Percentiles rank a stretch among this genome's conserved stretches.
These are phyloP conservation scores for Exidia glandulosa DNA, from an alignment of 768 basidiomycete species.

Conservation along the genomic window DNA sequence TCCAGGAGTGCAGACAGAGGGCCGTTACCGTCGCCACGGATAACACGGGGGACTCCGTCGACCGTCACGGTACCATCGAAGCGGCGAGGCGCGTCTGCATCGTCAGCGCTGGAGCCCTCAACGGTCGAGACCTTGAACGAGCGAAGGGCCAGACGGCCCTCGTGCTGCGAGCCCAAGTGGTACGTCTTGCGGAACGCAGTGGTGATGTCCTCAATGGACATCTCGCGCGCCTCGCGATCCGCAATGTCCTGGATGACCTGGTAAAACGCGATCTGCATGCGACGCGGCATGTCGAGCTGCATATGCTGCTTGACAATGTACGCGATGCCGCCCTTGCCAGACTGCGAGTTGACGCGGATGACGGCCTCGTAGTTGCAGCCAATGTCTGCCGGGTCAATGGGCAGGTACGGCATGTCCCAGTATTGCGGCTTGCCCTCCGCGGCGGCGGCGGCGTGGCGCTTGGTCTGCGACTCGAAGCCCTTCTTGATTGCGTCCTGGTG, in stretches of 20 bases:
- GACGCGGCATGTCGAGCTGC: slow-evolving; percentile 87
- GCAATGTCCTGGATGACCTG: slow-evolving; percentile 83
- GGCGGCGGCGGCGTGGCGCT: slow-evolving; percentile 50
- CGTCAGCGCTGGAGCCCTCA: slow-evolving; percentile 21
- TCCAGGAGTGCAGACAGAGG: slow-evolving; percentile 87
- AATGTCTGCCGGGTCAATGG: slow-evolving; percentile 92
- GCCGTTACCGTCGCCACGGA: slow-evolving; percentile 91
- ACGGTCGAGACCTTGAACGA: slow-evolving; percentile 66
- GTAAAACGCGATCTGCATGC: slow-evolving; percentile 95
- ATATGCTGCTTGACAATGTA: slow-evolving; percentile 92
- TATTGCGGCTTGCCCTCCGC: slow-evolving; percentile 45
- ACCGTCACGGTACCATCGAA: slow-evolving; percentile 84
- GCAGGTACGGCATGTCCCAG: slow-evolving; percentile 95
- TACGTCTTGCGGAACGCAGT: slow-evolving; percentile 77
- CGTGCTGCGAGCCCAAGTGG: slow-evolving; percentile 68
- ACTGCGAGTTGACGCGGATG: slow-evolving; percentile 98
- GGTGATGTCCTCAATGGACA: slow-evolving; percentile 92
- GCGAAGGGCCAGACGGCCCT: slow-evolving; percentile 70
- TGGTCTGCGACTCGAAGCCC: slow-evolving; percentile 79
- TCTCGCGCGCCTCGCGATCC: slow-evolving; percentile 90
- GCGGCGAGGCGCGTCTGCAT: slow-evolving; percentile 55
- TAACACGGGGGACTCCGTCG: slow-evolving; percentile 71
- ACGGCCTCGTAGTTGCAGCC: slow-evolving; percentile 96
- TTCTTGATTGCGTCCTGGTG: slow-evolving; percentile 99
- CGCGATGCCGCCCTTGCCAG: slow-evolving; percentile 95